phyloP scores from a whole-genome alignment of 2,329 filamentous ascomycete species.

The Penicillium aurantiogriseum region DNA sequence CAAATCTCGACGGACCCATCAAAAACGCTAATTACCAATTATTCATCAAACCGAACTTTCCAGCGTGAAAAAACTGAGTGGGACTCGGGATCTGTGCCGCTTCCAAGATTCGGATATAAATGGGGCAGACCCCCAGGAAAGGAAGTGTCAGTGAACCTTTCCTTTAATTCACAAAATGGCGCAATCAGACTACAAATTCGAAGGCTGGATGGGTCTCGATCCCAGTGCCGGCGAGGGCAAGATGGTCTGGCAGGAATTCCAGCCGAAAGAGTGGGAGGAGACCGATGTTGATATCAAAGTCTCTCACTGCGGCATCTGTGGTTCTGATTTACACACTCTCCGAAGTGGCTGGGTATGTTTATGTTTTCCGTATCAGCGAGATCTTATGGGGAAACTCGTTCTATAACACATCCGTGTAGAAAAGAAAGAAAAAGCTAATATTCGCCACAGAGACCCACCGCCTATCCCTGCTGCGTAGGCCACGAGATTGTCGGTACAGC shows the following conservation, averaged over 20 bases:
- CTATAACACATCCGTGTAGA: background rate
- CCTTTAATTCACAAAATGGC: conserved; percentile 14
- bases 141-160: background rate
- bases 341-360: conserved; percentile 47
- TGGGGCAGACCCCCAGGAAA: conserved; percentile 4
- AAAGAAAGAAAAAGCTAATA: background rate
- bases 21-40: conserved; percentile 20
- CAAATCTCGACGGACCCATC: background rate
- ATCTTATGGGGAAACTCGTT: background rate
- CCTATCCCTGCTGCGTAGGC: conserved; percentile 55
- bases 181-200: conserved; percentile 50
- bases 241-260: conserved; percentile 56
- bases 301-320: conserved; percentile 65
- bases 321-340: conserved; percentile 59
- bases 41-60: conserved; percentile 11
- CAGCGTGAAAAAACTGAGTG: conserved; percentile 4
- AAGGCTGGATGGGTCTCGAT: conserved; percentile 58
- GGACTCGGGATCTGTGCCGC: conserved; percentile 11
- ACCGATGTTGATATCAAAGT: conserved; percentile 64
- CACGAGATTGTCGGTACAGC: conserved; percentile 65
- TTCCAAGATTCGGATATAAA: conserved; percentile 14
- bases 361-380: background rate
- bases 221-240: conserved; percentile 51
- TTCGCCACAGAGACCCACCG: conserved; percentile 27
- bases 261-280: conserved; percentile 66